These are phyloP conservation scores for Peronospora farinosa DNA, from an alignment of 352 stramenopile species.

Conservation along the genomic window DNA sequence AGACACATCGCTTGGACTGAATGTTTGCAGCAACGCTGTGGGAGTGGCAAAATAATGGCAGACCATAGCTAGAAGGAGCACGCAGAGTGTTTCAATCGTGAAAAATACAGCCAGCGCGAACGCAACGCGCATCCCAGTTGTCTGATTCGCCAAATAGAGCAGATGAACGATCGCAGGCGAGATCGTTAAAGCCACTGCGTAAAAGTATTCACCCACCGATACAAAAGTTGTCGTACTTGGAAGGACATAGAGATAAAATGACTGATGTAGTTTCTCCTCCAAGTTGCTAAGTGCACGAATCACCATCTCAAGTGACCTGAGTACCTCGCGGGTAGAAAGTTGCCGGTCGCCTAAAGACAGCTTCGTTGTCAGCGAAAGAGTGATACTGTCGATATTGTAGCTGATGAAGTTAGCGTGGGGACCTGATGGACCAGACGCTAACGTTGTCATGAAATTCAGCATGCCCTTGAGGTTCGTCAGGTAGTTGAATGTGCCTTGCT, in stretches of 20 bases:
- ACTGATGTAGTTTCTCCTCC: slow-evolving; percentile 86
- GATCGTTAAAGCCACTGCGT: slow-evolving; percentile 61
- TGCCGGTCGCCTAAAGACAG: slow-evolving; percentile 8
- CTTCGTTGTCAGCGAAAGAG: slow-evolving; percentile 34
- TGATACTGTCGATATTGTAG: slow-evolving; percentile 85
- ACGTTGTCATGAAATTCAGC: slow-evolving; percentile 76
- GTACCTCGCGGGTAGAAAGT: slow-evolving; percentile 30
- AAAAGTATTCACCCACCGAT: slow-evolving; percentile 85
- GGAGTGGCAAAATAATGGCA: slow-evolving; percentile 11
- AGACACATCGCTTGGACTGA: slow-evolving; percentile 4
- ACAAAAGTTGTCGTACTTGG: slow-evolving; percentile 69
- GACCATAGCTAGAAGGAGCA: slow-evolving; percentile 16
- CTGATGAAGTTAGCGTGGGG: slow-evolving; percentile 74
- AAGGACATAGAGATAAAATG: slow-evolving; percentile 84
- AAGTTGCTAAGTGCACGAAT: slow-evolving; percentile 80
- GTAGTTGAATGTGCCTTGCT: slow-evolving; percentile 32
- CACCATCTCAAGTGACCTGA: slow-evolving; percentile 58
- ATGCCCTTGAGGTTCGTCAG: slow-evolving; percentile 52
- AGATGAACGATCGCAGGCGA: slow-evolving; percentile 63
- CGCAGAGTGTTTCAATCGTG: slow-evolving; percentile 29
- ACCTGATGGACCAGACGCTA: slow-evolving; percentile 54
- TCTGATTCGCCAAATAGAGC: slow-evolving; percentile 39
- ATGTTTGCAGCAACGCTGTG: slow-evolving; percentile 6
- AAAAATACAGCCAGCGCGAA: slow-evolving; percentile 41
- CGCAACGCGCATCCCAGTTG: slow-evolving; percentile 55